Conservation (phyloP, 495 filamentous ascomycete species). For the Aspergillus incahuasiensis region DNA sequence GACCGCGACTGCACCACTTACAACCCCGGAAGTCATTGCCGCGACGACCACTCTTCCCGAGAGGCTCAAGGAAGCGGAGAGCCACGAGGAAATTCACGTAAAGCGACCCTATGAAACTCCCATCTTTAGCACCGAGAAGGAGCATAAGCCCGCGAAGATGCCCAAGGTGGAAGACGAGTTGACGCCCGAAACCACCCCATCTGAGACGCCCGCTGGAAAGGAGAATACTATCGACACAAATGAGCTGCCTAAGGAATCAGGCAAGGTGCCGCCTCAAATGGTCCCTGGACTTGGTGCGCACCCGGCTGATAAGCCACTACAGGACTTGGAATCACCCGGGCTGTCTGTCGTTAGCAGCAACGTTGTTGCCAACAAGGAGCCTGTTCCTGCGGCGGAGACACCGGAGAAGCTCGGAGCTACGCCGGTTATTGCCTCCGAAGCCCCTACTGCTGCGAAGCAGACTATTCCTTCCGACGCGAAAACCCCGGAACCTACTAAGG, state of each 20-base stretch:
- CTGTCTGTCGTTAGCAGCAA: conserved; percentile 6
- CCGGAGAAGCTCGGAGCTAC: background rate
- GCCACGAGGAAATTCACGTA: conserved; percentile 15
- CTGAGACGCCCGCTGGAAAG: conserved; percentile 1
- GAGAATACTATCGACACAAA: background rate
- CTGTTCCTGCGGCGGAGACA: background rate
- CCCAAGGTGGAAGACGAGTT: conserved; percentile 20
- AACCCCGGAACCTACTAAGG: conserved; percentile 1
- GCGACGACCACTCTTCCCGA: conserved; percentile 25
- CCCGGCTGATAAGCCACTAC: conserved; percentile 13
- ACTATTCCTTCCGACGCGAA: conserved; percentile 1
- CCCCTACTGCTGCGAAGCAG: conserved; percentile 9
- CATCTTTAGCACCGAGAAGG: conserved; percentile 19
- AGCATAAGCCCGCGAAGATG: conserved; percentile 24
- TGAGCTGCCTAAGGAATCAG: background rate
- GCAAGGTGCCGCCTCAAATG: conserved; percentile 17
- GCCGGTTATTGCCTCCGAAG: background rate
- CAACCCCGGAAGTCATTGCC: conserved; percentile 11
- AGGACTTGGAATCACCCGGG: conserved; percentile 17
- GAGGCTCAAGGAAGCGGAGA: conserved; percentile 25
- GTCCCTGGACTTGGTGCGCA: conserved; percentile 20
- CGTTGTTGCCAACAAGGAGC: conserved; percentile 5
- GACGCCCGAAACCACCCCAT: conserved; percentile 1
- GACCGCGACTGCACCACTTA: background rate
- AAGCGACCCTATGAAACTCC: conserved; percentile 27